Percentiles rank a stretch among this genome's conserved stretches.
These are phyloP conservation scores for Flaveria bidentis DNA, from an alignment of 129 eudicot genomes.

Conservation along the genomic window DNA sequence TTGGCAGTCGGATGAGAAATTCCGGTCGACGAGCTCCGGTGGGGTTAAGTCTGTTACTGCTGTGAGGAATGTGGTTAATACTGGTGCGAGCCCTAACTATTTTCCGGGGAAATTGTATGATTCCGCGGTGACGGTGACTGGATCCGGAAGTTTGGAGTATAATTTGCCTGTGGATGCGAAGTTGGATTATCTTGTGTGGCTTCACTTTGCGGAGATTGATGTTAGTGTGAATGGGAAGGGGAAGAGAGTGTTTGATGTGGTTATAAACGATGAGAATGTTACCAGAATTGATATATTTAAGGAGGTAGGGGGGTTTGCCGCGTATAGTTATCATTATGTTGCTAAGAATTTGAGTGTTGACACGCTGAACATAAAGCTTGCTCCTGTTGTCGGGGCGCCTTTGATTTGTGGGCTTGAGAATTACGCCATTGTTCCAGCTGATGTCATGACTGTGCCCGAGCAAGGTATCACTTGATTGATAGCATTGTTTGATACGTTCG, in stretches of 20 bases:
- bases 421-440: constrained; percentile 91
- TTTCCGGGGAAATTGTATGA: constrained; percentile 79
- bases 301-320: constrained; percentile 82
- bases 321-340: constrained; percentile 63
- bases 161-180: constrained; percentile 84
- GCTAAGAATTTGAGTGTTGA: constrained; percentile 78
- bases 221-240: constrained; percentile 71
- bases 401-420: constrained; percentile 83
- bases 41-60: constrained; percentile 54
- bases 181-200: constrained; percentile 84
- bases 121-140: constrained; percentile 53
- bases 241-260: constrained; percentile 79
- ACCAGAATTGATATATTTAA: constrained; percentile 72
- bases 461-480: constrained; percentile 57
- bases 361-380: constrained; percentile 61
- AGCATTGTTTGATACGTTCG: neutral
- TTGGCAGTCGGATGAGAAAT: constrained; percentile 75
- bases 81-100: constrained; percentile 59
- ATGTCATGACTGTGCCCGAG: constrained; percentile 77
- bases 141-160: constrained; percentile 56
- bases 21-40: constrained; percentile 33
- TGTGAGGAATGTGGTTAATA: constrained; percentile 41
- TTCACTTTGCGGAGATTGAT: constrained; percentile 95
- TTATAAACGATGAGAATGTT: constrained; percentile 69
- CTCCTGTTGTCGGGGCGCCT: constrained; percentile 72